Evolutionary conservation across 2,329 filamentous ascomycete genomes (phyloP), one percentile per base, ranked within the genome.

Genomic region (Penicillium rolfsii): DNA sequence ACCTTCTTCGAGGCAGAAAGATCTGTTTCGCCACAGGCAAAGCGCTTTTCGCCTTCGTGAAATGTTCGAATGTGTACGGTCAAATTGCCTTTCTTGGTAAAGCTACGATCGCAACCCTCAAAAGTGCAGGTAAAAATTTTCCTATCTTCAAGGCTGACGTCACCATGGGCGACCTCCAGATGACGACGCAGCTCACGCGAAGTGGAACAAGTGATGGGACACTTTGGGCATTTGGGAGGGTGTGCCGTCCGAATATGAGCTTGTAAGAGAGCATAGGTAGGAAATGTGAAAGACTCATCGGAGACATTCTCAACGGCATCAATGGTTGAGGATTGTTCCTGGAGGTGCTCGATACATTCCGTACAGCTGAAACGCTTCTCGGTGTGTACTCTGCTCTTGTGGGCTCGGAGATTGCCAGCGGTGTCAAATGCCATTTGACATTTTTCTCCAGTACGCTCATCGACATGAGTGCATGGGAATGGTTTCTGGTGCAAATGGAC

Each of bases 51-150:
- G 19, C 91, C 89, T 66, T 92, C 84, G 72, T 97, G 94, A 0
- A 89, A 88, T 11, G 86, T 88, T 59, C 89, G 88, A 57, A 94
- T 82, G 72, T 98, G 94, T 0, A 88, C 86, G 16, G 89, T 90
- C 55, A 96, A 82, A 69, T 97, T 97, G n/a, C 89, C 89, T 63
- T 85, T 87, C 72, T 90, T 91, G 19, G 91, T 93, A 76, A 97
- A 97, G 57, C 82, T 86, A 71, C 91, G 91, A 58, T 80, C 82
- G 74, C 93, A 97, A 24, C 84, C 88, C 0, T 82, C 77, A 70
- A 88, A 83, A 0, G 86, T 83, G 73, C 94, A 97, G 1, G 79
- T 74, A 54, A 89, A 86, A 0, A 82, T 86, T 74, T 87, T 90
- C 60, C 88, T 83, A 55, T 90, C 85, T 59, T 87, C 82, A 8